Conservation (phyloP, 2,329 filamentous ascomycete genomes). For the Ceratocystis colombiana region DNA sequence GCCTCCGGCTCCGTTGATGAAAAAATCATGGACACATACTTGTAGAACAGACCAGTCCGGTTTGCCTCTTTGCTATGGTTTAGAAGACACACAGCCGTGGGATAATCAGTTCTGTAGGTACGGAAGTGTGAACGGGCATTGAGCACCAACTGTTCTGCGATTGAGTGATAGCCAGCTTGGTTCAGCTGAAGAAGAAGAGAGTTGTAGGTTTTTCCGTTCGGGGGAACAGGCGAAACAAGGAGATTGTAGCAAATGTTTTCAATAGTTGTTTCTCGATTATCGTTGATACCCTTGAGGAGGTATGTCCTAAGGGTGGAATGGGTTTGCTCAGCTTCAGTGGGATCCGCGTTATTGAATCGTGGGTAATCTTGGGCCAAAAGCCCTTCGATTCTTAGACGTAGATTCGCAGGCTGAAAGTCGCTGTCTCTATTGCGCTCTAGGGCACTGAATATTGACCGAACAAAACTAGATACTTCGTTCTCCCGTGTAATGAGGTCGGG, state of each 20-base stretch:
- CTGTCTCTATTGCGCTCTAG: conserved; percentile 8
- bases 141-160: conserved; percentile 41
- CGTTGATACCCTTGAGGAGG: conserved; percentile 19
- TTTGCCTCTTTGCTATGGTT: conserved; percentile 23
- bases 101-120: conserved; percentile 16
- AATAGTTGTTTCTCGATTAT: conserved; percentile 27
- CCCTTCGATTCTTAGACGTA: conserved; percentile 20
- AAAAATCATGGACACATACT: conserved; percentile 21
- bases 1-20: background rate
- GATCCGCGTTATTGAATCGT: conserved; percentile 12
- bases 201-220: conserved; percentile 61
- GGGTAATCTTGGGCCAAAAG: conserved; percentile 23
- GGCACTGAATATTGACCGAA: conserved; percentile 21
- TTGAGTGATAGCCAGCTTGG: conserved; percentile 38
- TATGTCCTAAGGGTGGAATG: conserved; percentile 21
- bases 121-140: conserved; percentile 25
- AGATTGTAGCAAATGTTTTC: conserved; percentile 56
- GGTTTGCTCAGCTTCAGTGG: background rate
- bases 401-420: conserved; percentile 8
- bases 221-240: conserved; percentile 49
- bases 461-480: conserved; percentile 22
- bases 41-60: conserved; percentile 22
- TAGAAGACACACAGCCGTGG: conserved; percentile 22
- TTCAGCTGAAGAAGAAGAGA: conserved; percentile 58
- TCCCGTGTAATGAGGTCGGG: conserved; percentile 10